Conservation (phyloP, 129 eudicot genomes). For the Arctium lappa region DNA sequence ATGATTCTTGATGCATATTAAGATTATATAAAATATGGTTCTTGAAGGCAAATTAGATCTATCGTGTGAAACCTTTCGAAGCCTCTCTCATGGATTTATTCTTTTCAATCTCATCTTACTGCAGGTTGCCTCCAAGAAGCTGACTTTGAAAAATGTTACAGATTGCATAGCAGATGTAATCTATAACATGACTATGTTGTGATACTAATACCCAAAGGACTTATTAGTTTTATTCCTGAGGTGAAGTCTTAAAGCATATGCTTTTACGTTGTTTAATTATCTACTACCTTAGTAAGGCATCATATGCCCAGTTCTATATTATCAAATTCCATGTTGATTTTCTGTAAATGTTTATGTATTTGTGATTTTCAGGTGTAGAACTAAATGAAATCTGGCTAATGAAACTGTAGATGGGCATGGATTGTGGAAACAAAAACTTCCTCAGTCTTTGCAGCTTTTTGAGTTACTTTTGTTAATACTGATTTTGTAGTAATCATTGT, state of each 20-base stretch:
- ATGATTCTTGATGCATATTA: too few relatives aligned
- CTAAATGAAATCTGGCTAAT: constrained; percentile 77
- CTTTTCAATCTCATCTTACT: neutral
- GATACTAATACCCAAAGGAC: constrained; percentile 76
- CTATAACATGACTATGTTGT: constrained; percentile 74
- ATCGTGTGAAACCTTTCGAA: neutral
- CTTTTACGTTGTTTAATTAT: neutral
- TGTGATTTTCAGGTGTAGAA: constrained; percentile 62
- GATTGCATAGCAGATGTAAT: constrained; percentile 70
- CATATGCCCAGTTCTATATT: neutral
- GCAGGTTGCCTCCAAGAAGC: constrained; percentile 72
- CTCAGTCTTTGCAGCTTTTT: constrained; percentile 59
- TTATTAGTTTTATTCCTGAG: constrained; percentile 68
- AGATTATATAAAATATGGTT: too few relatives aligned
- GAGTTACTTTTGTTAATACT: constrained; percentile 28
- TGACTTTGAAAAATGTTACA: constrained; percentile 67
- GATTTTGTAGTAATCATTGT: too few relatives aligned
- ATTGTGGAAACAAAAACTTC: constrained; percentile 56
- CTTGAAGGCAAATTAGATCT: neutral
- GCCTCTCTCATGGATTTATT: neutral
- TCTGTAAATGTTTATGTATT: neutral
- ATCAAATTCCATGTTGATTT: neutral
- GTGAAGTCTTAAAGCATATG: neutral
- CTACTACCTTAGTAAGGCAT: too few relatives aligned
- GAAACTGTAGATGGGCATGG: constrained; percentile 75